These are phyloP conservation scores for Pueraria montana DNA, from an alignment of 306 rosid genomes.

Conservation along the genomic window DNA sequence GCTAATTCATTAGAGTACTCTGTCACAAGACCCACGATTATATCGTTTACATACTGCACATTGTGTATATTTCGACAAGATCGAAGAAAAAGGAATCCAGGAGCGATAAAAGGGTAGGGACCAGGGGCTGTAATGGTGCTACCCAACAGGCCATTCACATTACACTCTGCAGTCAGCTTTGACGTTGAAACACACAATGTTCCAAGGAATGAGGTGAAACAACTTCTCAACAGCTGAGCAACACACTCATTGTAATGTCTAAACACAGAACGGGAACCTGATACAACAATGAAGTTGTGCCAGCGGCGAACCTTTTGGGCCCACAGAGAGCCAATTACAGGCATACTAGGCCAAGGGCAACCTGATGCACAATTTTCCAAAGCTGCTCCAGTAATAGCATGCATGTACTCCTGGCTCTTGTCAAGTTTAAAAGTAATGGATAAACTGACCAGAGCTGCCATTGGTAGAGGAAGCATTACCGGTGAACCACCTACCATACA, in stretches of 20 bases:
- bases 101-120: constrained; percentile 62
- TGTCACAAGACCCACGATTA: constrained; percentile 67
- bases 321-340: constrained; percentile 74
- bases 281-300: constrained; percentile 81
- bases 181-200: constrained; percentile 47
- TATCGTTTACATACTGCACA: constrained; percentile 57
- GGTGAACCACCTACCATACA: constrained; percentile 61
- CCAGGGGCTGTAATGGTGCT: constrained; percentile 52
- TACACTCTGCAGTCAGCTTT: constrained; percentile 56
- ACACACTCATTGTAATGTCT: constrained; percentile 69
- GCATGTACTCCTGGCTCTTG: constrained; percentile 70
- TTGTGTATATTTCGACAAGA: constrained; percentile 67
- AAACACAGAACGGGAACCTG: constrained; percentile 76
- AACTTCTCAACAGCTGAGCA: constrained; percentile 79
- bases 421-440: constrained; percentile 89
- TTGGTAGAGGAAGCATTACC: constrained; percentile 76
- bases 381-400: constrained; percentile 78
- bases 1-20: constrained; percentile 60
- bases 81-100: constrained; percentile 81
- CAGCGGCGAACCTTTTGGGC: constrained; percentile 89
- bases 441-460: constrained; percentile 89
- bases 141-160: constrained; percentile 80
- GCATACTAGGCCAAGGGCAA: constrained; percentile 88
- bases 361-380: constrained; percentile 76
- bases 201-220: constrained; percentile 79